A percentile compares a stretch with the other conserved stretches of the same genome.
These are phyloP conservation scores for Xylaria palmicola DNA, from an alignment of 495 filamentous ascomycete genomes.

Conservation along the genomic window DNA sequence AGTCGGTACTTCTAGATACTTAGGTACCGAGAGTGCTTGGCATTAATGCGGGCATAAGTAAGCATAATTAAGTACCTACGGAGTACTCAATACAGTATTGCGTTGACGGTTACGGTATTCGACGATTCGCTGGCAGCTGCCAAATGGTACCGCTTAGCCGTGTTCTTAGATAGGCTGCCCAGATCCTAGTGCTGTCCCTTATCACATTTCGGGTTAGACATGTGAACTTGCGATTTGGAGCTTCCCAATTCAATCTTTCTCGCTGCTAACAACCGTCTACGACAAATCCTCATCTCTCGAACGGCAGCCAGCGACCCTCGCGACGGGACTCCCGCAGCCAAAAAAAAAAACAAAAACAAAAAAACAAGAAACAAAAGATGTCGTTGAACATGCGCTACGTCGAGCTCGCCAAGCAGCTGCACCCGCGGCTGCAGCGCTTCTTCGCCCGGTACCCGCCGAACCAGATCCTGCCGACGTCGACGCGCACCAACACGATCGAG, in stretches of 20 bases:
- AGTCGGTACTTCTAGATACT: too few species aligned
- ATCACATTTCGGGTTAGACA: neutral
- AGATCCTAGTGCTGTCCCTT: neutral
- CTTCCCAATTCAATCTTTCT: neutral
- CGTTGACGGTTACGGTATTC: neutral
- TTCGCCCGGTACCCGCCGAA: slow-evolving; percentile 82
- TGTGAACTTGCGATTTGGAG: neutral
- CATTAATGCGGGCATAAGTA: too few species aligned
- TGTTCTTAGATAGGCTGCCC: neutral
- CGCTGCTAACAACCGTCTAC: neutral
- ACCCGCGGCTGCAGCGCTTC: slow-evolving; percentile 76
- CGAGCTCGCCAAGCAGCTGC: slow-evolving; percentile 64
- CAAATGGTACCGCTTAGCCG: neutral
- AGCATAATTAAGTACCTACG: too few species aligned
- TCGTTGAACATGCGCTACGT: slow-evolving; percentile 45
- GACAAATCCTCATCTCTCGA: neutral
- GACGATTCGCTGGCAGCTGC: neutral
- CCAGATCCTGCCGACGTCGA: slow-evolving; percentile 45
- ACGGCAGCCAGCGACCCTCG: neutral
- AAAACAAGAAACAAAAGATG: neutral
- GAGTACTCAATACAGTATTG: too few species aligned
- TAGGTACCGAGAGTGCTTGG: too few species aligned
- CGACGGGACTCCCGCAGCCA: neutral
- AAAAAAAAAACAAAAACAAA: neutral
- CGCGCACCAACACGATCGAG: slow-evolving; percentile 39